Base-by-base conservation (phyloP, 164 flowering plant genomes). In the Kalanchoe fedtschenkoi region DNA sequence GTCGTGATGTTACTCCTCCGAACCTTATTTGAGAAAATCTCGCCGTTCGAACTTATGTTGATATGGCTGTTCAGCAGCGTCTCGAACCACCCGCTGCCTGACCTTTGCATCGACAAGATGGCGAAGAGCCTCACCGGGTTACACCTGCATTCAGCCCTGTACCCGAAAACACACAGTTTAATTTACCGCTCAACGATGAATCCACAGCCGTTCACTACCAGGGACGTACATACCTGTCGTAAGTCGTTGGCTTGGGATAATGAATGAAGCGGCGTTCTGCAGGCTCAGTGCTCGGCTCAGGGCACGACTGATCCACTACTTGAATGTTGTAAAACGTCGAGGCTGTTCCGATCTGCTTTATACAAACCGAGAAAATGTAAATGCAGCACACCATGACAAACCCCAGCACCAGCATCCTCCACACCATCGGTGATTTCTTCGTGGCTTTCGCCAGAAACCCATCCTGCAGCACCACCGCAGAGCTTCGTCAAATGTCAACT, bases 61-160 rank as follows among this genome's bases (percentile, higher is more conserved):
- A 76, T 71, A 67, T 85, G 90, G 64, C 80, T 85, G 53, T 85
- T 85, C 44, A 85, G 62, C 38, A 85, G 68, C 1, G 90, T 85
- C 78, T 85, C 90, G 73, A 85, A 85, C 90, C 90, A 85, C 51
- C 90, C 90, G 72, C 90, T 85, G 35, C 90, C 90, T 2, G 86
- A 84, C 58, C 87, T 77, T 72, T 82, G 87, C 66, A 76, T 79
- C 6, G 89, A 84, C 65, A 84, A 63, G 30, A 84, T 80, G 11
- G 83, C 87, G 64, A 84, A 84, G 63, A 64, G 75, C 34, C 89
- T 69, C 2, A 82, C 89, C 7, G 89, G 87, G 66, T 76, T 68
- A 75, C 87, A 82, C 0, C 62, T 66, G 69, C 87, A 84, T 62
- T 82, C 85, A 38, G 62, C 70, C 76, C 77, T 76, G 58, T 51